A percentile compares a stretch with the other conserved stretches of the same genome.
These are phyloP conservation scores for Aphanomyces cochlioides DNA, from an alignment of 352 stramenopile genomes.

Conservation along the genomic window DNA sequence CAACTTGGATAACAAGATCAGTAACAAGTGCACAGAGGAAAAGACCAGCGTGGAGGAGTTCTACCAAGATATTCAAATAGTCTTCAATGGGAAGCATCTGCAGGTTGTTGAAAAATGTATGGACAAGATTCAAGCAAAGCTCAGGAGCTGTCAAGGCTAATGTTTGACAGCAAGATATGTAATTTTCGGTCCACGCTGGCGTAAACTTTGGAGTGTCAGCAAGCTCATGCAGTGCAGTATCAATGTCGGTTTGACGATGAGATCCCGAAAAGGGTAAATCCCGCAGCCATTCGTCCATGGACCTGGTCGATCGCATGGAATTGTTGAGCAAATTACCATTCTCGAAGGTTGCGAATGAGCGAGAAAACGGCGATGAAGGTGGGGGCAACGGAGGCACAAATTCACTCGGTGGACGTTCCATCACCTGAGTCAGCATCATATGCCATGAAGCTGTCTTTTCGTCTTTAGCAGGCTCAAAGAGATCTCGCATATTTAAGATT, in stretches of 20 bases:
- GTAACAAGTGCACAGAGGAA: background rate
- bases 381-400: background rate
- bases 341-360: conserved; percentile 25
- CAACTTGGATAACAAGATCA: no score
- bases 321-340: conserved; percentile 7
- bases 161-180: background rate
- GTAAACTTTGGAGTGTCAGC: background rate
- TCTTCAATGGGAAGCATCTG: background rate
- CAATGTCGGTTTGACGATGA: background rate
- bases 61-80: background rate
- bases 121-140: conserved; percentile 9
- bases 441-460: background rate
- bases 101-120: background rate
- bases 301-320: background rate
- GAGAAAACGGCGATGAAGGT: conserved; percentile 24
- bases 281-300: conserved; percentile 21
- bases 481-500: conserved; percentile 25
- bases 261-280: background rate
- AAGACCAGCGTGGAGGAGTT: background rate
- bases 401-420: background rate
- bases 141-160: background rate
- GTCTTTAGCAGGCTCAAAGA: conserved; percentile 11
- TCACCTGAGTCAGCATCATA: conserved; percentile 14
- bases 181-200: background rate
- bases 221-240: background rate